Conservation (phyloP, 176 grass and related monocot genomes). For the Melocanna baccifera region DNA sequence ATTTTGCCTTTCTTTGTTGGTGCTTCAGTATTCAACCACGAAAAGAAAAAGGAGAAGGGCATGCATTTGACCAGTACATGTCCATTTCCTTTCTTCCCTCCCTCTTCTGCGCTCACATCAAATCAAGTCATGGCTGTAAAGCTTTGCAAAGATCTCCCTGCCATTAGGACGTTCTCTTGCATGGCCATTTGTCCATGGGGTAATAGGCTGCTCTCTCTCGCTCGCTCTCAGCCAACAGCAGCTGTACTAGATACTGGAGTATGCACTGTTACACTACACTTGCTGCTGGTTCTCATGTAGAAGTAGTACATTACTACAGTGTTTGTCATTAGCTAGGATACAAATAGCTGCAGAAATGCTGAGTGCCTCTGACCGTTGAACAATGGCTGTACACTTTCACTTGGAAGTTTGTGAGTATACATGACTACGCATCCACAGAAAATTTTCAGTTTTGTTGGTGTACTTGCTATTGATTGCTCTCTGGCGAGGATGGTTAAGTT, state of each 20-base stretch:
- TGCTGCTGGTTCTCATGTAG: slow-evolving; percentile 6
- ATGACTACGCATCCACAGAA: too few species aligned
- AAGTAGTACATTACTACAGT: not conserved
- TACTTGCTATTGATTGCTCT: not conserved
- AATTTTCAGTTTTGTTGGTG: not conserved
- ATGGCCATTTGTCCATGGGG: slow-evolving; percentile 3
- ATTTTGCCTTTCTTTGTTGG: not conserved
- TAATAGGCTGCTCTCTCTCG: not conserved
- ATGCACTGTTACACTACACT: not conserved
- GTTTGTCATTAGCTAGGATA: slow-evolving; percentile 14
- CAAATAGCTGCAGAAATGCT: not conserved
- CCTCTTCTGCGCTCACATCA: slow-evolving; percentile 3
- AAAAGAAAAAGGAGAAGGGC: not conserved
- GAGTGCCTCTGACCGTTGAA: slow-evolving; percentile 8
- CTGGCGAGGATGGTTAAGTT: not conserved
- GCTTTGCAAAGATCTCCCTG: slow-evolving; percentile 11
- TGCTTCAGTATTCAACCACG: not conserved
- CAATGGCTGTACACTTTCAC: not conserved
- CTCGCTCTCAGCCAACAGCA: not conserved
- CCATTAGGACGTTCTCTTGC: not conserved
- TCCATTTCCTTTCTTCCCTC: slow-evolving; percentile 4
- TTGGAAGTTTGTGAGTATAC: not conserved
- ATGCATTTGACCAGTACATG: slow-evolving; percentile 30
- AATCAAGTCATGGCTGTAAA: slow-evolving; percentile 30
- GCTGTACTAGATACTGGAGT: not conserved